These are phyloP conservation scores for Parascedosporium putredinis DNA, from an alignment of 2,329 filamentous ascomycete species.

Conservation along the genomic window DNA sequence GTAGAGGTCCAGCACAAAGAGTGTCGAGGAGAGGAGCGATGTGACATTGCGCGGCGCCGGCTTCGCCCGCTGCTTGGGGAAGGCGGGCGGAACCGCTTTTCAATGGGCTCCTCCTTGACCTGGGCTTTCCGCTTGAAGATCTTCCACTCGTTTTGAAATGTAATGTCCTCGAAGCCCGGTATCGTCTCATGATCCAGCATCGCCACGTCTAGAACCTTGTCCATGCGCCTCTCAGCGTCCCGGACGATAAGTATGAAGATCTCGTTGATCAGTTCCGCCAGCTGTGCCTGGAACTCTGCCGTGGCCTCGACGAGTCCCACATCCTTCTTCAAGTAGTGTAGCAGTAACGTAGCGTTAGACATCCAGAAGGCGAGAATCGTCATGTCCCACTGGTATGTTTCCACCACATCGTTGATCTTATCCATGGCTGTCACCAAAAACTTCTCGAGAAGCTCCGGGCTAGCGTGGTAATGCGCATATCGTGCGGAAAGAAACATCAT, in stretches of 20 bases:
- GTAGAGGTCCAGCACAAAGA: constrained; percentile 97
- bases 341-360: constrained; percentile 87
- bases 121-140: constrained; percentile 87
- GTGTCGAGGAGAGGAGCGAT: constrained; percentile 84
- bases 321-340: constrained; percentile 97
- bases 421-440: constrained; percentile 82
- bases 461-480: constrained; percentile 95
- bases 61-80: constrained; percentile 91
- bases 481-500: constrained; percentile 91
- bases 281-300: constrained; percentile 79
- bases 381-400: constrained; percentile 97
- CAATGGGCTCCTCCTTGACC: constrained; percentile 78
- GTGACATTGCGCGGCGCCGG: constrained; percentile 91
- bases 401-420: constrained; percentile 95
- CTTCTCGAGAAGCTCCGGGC: constrained; percentile 68
- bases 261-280: constrained; percentile 92
- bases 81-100: constrained; percentile 84
- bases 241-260: constrained; percentile 97
- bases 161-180: constrained; percentile 90
- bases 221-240: constrained; percentile 88
- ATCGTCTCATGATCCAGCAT: constrained; percentile 99
- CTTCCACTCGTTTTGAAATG: constrained; percentile 98
- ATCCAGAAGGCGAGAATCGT: constrained; percentile 98
- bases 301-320: constrained; percentile 70
- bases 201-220: constrained; percentile 85